Percentiles rank a stretch among this genome's conserved stretches.
phyloP scores from a whole-genome alignment of 148 eudicot species.

The Vaccinium myrtillus region DNA sequence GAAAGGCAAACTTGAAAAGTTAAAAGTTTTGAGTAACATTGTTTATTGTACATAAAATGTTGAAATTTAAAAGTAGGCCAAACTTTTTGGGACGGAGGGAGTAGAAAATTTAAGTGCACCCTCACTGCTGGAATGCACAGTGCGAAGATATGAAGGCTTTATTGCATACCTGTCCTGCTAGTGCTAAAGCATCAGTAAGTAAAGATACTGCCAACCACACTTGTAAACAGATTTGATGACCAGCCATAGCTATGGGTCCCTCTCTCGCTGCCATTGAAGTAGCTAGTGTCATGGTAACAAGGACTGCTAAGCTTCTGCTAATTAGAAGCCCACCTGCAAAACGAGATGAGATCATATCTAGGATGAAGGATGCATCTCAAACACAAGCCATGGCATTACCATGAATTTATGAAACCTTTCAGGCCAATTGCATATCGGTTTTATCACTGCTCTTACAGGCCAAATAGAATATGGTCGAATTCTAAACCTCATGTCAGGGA shows the following conservation, averaged over 20 bases:
- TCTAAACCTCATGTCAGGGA: background rate
- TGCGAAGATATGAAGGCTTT: background rate
- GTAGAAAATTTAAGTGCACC: background rate
- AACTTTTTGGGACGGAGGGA: too few species aligned
- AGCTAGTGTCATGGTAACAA: slow-evolving; percentile 74
- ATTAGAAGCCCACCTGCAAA: slow-evolving; percentile 74
- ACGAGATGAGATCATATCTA: background rate
- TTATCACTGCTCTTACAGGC: background rate
- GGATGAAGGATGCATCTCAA: slow-evolving; percentile 11
- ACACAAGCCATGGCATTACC: background rate
- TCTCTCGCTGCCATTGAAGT: slow-evolving; percentile 90
- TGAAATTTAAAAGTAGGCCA: too few species aligned
- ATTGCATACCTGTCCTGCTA: slow-evolving; percentile 78
- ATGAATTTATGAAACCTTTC: background rate
- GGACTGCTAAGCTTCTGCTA: slow-evolving; percentile 75
- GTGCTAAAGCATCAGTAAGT: slow-evolving; percentile 95
- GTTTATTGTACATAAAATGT: too few species aligned
- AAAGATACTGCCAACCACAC: slow-evolving; percentile 92
- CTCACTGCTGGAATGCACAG: background rate
- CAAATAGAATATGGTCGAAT: background rate
- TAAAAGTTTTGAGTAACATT: too few species aligned
- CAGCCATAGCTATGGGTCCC: slow-evolving; percentile 92
- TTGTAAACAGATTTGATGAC: slow-evolving; percentile 82
- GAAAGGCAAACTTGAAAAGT: too few species aligned
- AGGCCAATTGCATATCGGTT: background rate